Base-by-base conservation (phyloP, 179 eudicot genomes). In the Silene coronaria region DNA sequence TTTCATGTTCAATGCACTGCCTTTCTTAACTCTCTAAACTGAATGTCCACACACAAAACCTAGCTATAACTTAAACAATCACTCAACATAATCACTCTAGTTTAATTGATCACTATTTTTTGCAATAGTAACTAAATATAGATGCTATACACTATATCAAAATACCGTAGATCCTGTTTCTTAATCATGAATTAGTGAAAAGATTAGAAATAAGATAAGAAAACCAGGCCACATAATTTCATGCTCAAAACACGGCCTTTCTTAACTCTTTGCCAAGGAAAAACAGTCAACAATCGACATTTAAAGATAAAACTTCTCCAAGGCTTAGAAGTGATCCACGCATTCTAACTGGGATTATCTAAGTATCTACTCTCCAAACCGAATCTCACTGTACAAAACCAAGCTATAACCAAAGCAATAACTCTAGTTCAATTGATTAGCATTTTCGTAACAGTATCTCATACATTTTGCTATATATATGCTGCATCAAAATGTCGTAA, bases 161-260 rank as follows among this genome's bases (percentile, higher is more conserved):
- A 48, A 48, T 48, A 11, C 9, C 48, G 55, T 13, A 13, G 14
- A 0, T 48, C 55, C 55, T 48, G 14, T 11, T 48, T 16, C 55
- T 3, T 36, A 48, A 48, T 48, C 55, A 48, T 14, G n/a, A 48
- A 48, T 48, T 14, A 2, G 55, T 48, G 55, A 48, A 48, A 48
- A 48, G 55, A 14, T 14, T 2, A 48, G 55, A 48, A 48, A 48
- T 5, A 70, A 2, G 55, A 17, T 32, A 26, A 57, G 22, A 24
- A 23, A 67, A 95, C 97, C 97, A 92, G 95, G 32, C 99, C 99
- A 46, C 99, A 91, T 79, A 95, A 79, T 70, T 90, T 90, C 87
- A 95, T 83, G 21, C 84, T 88, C 51, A 95, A 74, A 21, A 95
- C 96, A 75, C 96, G 90, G 24, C 95, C 95, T 76, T 90, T 92